These are phyloP conservation scores for Rhinocladiella mackenziei DNA, from an alignment of 2,329 filamentous ascomycete genomes.

Conservation along the genomic window DNA sequence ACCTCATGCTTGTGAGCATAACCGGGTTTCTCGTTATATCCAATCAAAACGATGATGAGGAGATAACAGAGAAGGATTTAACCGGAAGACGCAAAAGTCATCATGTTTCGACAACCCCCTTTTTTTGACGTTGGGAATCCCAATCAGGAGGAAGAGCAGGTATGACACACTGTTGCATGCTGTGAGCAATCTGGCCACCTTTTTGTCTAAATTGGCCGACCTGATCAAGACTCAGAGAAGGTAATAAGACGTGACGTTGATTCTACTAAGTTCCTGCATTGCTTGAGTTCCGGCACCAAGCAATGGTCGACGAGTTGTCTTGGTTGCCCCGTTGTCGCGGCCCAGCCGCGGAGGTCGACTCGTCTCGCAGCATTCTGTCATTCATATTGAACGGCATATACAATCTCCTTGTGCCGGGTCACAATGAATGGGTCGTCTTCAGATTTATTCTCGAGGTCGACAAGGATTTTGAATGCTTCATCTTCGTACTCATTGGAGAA, in stretches of 20 bases:
- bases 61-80: slow-evolving; percentile 53
- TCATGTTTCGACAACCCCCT: slow-evolving; percentile 56
- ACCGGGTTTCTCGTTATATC: slow-evolving; percentile 40
- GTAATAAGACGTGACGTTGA: slow-evolving; percentile 41
- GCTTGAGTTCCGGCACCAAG: slow-evolving; percentile 41
- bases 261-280: background rate
- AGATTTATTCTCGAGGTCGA: slow-evolving; percentile 46
- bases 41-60: slow-evolving; percentile 50
- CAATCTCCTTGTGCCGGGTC: slow-evolving; percentile 45
- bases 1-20: slow-evolving; percentile 27
- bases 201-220: slow-evolving; percentile 53
- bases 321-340: slow-evolving; percentile 44
- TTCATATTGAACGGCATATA: slow-evolving; percentile 49
- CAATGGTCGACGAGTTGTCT: slow-evolving; percentile 49
- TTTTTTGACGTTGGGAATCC: slow-evolving; percentile 48
- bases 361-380: slow-evolving; percentile 49
- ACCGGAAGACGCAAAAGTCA: slow-evolving; percentile 60
- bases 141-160: slow-evolving; percentile 46
- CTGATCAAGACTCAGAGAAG: slow-evolving; percentile 58
- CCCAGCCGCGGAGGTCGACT: slow-evolving; percentile 47
- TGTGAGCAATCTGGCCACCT: slow-evolving; percentile 53
- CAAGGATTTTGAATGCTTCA: slow-evolving; percentile 48
- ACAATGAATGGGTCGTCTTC: slow-evolving; percentile 45
- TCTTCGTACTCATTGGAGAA: slow-evolving; percentile 43
- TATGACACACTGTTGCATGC: slow-evolving; percentile 53